Evolutionary conservation across 768 basidiomycete genomes (phyloP), one percentile per base, ranked within the genome.

Genomic region (Macrolepiota albuminosa): DNA sequence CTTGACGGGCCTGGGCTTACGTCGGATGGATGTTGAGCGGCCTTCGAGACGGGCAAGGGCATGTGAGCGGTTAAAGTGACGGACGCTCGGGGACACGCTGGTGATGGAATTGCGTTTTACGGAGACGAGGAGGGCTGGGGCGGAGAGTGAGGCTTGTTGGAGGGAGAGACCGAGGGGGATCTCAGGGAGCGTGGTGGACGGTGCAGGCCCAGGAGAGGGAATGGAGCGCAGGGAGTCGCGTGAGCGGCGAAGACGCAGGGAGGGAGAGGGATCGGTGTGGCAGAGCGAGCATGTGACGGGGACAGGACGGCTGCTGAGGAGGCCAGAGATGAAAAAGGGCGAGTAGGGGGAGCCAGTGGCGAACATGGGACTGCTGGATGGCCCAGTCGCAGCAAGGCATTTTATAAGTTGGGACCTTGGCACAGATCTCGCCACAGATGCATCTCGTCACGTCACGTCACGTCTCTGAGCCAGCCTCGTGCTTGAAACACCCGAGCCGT

Each of bases 41-140:
- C 87, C 87, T 63, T 89, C 88, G 29, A 89, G 79, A 31, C 81
- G 75, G 0, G 86, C 87, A 7, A 89, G 81, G 0, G 88, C 87
- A 26, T 82, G 79, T 45, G 80, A 81, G 29, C 84, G 80, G 66
- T 85, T 83, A 58, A 70, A 69, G 45, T 70, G 71, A 16, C 81
- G 78, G 2, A 75, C 77, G 58, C 73, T 71, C 1, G 84, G 81
- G 3, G 79, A 80, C 46, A 78, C 76, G 2, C 82, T 79, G 1
- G 74, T 72, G 3, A 65, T 69, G 34, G 69, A 69, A 51, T 55
- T 34, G 42, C 63, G 64, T 39, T 64, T 55, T 58, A 65, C 51
- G 4, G 70, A 66, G 36, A 67, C 50, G 63, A 68, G 9, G 62
- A 67, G 18, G 60, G 65, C 40, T 21, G 68, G 61, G 11, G 65